Conservation (phyloP, 2,329 filamentous ascomycete species). For the Ceratocystis albifundus region DNA sequence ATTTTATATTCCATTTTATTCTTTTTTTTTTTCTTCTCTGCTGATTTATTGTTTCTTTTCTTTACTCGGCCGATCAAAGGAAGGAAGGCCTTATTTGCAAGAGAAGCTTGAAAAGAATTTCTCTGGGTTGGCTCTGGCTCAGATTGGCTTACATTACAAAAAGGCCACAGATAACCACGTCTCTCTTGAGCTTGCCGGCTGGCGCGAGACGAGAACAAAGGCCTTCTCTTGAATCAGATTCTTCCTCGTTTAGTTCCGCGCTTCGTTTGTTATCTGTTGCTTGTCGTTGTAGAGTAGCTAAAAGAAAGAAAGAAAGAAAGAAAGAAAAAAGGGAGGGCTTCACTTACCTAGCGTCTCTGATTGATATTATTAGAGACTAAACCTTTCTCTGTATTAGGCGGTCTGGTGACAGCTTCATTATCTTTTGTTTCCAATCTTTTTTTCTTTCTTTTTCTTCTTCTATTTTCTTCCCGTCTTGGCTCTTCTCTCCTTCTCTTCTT, state of each 20-base stretch:
- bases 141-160: constrained; percentile 1
- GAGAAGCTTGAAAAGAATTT: constrained; percentile 10
- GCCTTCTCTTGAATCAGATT: background rate
- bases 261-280: background rate
- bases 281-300: constrained; percentile 6
- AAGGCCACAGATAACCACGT: background rate
- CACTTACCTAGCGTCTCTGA: background rate
- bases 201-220: background rate
- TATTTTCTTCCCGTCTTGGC: background rate
- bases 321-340: background rate
- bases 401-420: constrained; percentile 1
- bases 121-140: background rate
- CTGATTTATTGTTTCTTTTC: background rate
- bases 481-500: background rate
- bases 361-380: background rate
- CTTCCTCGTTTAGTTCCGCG: background rate
- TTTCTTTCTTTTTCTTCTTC: too few species aligned
- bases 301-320: too few species aligned
- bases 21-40: background rate
- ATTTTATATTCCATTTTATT: background rate
- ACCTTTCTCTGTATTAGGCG: background rate
- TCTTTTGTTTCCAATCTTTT: background rate
- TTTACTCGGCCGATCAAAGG: constrained; percentile 5
- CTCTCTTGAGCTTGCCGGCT: background rate
- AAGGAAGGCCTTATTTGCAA: background rate